Evolutionary conservation across 805 yeast species (phyloP).

Genomic region (Ogataea ganodermae): DNA sequence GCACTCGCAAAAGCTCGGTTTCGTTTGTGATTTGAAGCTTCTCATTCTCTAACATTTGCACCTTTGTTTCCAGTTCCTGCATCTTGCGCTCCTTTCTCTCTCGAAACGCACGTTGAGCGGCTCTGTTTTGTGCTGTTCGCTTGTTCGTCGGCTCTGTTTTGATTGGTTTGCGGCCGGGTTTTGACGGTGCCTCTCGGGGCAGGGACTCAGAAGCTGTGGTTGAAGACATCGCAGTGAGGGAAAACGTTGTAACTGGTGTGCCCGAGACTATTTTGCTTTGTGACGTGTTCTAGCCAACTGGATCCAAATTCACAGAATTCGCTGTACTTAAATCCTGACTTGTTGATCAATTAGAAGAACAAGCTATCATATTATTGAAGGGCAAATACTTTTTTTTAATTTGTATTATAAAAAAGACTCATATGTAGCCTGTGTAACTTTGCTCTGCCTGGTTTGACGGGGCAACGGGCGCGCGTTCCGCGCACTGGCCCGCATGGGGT

Average conservation of each 20-base stretch:
- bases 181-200: slow-evolving; percentile 27
- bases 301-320: no score
- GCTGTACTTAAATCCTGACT: no score
- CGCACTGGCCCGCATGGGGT: no score
- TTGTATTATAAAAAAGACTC: neutral
- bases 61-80: slow-evolving; percentile 82
- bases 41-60: slow-evolving; percentile 68
- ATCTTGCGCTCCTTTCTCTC: slow-evolving; percentile 89
- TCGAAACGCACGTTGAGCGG: slow-evolving; percentile 97
- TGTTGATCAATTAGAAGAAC: neutral
- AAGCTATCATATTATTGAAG: neutral
- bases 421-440: neutral
- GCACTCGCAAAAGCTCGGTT: slow-evolving; percentile 70
- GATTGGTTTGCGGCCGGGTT: slow-evolving; percentile 83
- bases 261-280: no score
- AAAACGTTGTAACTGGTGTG: neutral
- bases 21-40: slow-evolving; percentile 70
- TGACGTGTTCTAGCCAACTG: no score
- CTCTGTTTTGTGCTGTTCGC: slow-evolving; percentile 95
- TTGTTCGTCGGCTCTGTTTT: slow-evolving; percentile 74
- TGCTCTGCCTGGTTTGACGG: no score
- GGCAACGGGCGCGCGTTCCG: no score
- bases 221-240: slow-evolving; percentile 9
- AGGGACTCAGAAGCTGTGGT: neutral
- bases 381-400: slow-evolving; percentile 1